A percentile compares a stretch with the other conserved stretches of the same genome.
phyloP scores from a whole-genome alignment of 2,329 filamentous ascomycete species.

The Alternaria triticina region DNA sequence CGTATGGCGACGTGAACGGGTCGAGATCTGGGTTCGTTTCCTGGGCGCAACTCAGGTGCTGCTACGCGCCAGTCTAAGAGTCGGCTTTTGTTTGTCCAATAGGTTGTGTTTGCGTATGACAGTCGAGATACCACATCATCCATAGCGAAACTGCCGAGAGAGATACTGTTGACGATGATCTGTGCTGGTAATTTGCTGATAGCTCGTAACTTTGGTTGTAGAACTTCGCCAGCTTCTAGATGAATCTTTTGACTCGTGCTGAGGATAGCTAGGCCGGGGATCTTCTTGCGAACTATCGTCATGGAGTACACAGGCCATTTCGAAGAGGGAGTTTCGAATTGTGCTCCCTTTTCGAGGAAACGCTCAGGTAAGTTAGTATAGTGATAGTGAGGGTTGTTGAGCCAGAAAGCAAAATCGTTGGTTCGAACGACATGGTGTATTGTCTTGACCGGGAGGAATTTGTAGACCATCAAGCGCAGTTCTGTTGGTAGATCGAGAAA shows the following conservation, averaged over 20 bases:
- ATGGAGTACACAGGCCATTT: background rate
- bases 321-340: background rate
- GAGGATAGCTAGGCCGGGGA: background rate
- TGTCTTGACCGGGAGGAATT: background rate
- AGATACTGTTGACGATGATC: background rate
- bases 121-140: background rate
- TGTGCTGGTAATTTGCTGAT: background rate
- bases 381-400: background rate
- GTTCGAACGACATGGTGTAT: background rate
- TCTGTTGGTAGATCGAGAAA: background rate
- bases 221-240: background rate
- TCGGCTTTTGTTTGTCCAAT: background rate
- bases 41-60: background rate
- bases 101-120: background rate
- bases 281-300: background rate
- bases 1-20: background rate
- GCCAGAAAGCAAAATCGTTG: background rate
- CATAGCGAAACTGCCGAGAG: background rate
- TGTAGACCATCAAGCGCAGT: background rate
- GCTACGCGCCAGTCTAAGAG: background rate
- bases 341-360: background rate
- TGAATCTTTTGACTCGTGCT: background rate
- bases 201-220: background rate
- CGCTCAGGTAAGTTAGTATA: background rate
- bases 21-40: background rate